Base-by-base conservation (phyloP, 73 alveolate species). In the Paramecium octaurelia region DNA sequence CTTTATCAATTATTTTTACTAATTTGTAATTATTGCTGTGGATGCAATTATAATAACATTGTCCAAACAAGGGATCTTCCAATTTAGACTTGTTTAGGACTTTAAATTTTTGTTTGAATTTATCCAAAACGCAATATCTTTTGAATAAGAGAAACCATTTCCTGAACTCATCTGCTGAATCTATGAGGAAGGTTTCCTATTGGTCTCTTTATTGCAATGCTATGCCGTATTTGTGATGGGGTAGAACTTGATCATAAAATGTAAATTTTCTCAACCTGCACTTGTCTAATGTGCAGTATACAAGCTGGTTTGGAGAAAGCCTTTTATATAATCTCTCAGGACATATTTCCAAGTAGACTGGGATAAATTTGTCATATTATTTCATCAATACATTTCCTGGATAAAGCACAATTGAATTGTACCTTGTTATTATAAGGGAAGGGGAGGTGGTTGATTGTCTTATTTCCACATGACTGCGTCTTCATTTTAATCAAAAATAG, bases 111-210 rank as follows among this genome's bases (percentile, higher is more conserved):
- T 64, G 36, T 12, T 54, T 77, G 18, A 87, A 87, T 20, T 87
- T 87, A 27, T 73, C 88, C 76, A 87, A 87, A 59, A 87, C 48
- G 24, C 93, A 87, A 68, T 58, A 87, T 36, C 93, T 34, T 48
- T 64, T 87, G 11, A 87, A 64, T 35, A 64, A 64, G 8, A 35
- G 38, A 29, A 64, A 87, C 50, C 84, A 60, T 87, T 87, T 68
- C n/a, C 71, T 87, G 40, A 87, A 87, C 21, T 58, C 71, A 12
- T 87, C 93, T 6, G 89, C 44, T 14, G 75, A 58, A 1, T 87
- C 93, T 23, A 80, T 40, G 6, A 87, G 76, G 8, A 87, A 58
- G 9, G 34, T 40, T 16, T 80, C 86, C 77, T 60, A 43, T 9
- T 64, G 42, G 16, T 59, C 70, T 29, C 77, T 68, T 36, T 38